A percentile compares a stretch with the other conserved stretches of the same genome.
These are phyloP conservation scores for Helianthus tuberosus DNA, from an alignment of 129 eudicot species.

Conservation along the genomic window DNA sequence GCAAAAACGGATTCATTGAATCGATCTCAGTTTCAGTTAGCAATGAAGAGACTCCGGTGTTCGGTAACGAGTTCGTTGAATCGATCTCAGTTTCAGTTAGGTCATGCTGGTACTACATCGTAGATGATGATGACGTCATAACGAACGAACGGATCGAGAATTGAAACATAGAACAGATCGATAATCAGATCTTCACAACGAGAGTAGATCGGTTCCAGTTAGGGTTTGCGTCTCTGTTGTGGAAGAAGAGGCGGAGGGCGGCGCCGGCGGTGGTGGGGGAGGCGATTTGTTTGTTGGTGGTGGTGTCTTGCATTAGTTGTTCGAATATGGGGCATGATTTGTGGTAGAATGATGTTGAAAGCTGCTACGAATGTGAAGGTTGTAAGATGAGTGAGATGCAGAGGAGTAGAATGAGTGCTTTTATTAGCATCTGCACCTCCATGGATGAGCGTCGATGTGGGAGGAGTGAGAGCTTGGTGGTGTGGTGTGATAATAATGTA, in stretches of 20 bases:
- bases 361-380: constrained; percentile 39
- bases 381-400: constrained; percentile 27
- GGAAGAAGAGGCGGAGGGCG: constrained; percentile 86
- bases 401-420: background rate
- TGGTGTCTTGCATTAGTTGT: constrained; percentile 60
- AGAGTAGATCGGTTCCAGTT: too few relatives aligned
- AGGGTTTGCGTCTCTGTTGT: constrained; percentile 33
- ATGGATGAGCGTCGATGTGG: background rate
- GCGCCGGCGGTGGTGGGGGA: constrained; percentile 80
- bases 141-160: too few relatives aligned
- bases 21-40: too few relatives aligned
- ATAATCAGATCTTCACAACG: too few relatives aligned
- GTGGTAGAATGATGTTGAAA: constrained; percentile 52
- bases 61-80: too few relatives aligned
- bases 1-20: too few relatives aligned
- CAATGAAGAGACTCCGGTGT: too few relatives aligned
- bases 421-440: background rate
- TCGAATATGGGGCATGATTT: constrained; percentile 58
- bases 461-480: constrained; percentile 9
- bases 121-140: too few relatives aligned
- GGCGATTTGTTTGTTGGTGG: constrained; percentile 79
- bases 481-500: background rate
- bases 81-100: too few relatives aligned
- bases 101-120: too few relatives aligned
- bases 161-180: too few relatives aligned